Conservation (phyloP, 768 basidiomycete genomes). For the Daedaleopsis sinensis region DNA sequence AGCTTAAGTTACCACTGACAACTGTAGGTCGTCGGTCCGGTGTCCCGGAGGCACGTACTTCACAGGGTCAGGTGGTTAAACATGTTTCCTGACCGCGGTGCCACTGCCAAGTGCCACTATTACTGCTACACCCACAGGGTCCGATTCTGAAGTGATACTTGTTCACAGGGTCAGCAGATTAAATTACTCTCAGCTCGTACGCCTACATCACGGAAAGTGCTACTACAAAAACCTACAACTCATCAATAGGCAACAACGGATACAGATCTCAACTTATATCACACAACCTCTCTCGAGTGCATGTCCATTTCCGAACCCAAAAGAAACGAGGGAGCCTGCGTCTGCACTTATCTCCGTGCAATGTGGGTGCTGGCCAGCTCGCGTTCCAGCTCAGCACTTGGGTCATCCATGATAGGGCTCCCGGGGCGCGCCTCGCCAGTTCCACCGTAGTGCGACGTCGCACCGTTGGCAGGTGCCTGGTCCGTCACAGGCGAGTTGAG, state of each 20-base stretch:
- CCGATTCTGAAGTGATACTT: no score
- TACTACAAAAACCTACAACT: background rate
- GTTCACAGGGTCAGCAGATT: no score
- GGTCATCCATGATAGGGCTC: slow-evolving; percentile 83
- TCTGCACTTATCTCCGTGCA: slow-evolving; percentile 24
- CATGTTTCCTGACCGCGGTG: no score
- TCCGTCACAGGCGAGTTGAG: slow-evolving; percentile 76
- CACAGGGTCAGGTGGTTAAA: no score
- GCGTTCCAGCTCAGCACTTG: slow-evolving; percentile 81
- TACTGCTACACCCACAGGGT: no score
- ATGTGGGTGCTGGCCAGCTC: slow-evolving; percentile 80
- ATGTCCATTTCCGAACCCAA: background rate
- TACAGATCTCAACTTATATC: background rate
- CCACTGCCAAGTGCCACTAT: no score
- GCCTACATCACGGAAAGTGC: background rate
- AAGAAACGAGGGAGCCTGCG: background rate
- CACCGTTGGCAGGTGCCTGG: slow-evolving; percentile 57
- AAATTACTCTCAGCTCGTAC: background rate
- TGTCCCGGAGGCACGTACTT: background rate
- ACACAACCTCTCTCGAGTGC: background rate
- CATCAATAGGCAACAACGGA: background rate
- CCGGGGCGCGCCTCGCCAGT: slow-evolving; percentile 47
- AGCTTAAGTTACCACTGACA: no score
- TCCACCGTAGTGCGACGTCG: slow-evolving; percentile 69
- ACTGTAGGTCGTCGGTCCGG: no score